phyloP scores from a whole-genome alignment of 495 filamentous ascomycete genomes.

The Penicillium waksmanii region DNA sequence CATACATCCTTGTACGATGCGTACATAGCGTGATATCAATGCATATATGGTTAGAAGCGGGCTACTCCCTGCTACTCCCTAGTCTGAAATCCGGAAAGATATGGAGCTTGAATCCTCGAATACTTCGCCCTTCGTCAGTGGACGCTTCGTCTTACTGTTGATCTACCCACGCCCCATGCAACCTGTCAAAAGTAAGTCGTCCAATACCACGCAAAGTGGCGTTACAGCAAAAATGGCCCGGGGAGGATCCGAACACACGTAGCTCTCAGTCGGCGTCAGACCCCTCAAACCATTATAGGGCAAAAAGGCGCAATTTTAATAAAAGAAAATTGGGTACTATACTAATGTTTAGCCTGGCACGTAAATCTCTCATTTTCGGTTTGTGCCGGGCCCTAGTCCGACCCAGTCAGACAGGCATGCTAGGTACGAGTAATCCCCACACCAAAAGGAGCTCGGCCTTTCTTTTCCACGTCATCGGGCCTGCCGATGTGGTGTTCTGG shows the following conservation, averaged over 20 bases:
- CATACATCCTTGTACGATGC: background rate
- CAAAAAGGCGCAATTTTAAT: background rate
- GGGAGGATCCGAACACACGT: background rate
- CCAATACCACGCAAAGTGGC: background rate
- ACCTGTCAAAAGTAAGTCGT: background rate
- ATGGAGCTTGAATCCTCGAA: background rate
- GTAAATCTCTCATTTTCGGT: too few species aligned
- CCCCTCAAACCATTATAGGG: background rate
- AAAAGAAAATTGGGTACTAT: background rate
- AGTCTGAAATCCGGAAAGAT: background rate
- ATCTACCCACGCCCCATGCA: background rate
- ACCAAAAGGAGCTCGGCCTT: background rate
- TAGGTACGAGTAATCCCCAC: too few species aligned
- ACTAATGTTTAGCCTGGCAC: background rate
- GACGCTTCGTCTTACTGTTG: too few species aligned
- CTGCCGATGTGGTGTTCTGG: background rate
- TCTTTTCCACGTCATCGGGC: background rate
- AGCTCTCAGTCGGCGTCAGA: background rate
- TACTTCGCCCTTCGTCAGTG: too few species aligned
- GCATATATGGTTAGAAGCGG: background rate
- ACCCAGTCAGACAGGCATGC: too few species aligned
- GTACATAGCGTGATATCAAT: background rate
- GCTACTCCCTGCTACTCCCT: background rate
- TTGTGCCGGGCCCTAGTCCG: too few species aligned
- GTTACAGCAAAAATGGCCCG: background rate